Evolutionary conservation across 106 monocot species (phyloP).

Genomic region (Dendrobium huoshanense): DNA sequence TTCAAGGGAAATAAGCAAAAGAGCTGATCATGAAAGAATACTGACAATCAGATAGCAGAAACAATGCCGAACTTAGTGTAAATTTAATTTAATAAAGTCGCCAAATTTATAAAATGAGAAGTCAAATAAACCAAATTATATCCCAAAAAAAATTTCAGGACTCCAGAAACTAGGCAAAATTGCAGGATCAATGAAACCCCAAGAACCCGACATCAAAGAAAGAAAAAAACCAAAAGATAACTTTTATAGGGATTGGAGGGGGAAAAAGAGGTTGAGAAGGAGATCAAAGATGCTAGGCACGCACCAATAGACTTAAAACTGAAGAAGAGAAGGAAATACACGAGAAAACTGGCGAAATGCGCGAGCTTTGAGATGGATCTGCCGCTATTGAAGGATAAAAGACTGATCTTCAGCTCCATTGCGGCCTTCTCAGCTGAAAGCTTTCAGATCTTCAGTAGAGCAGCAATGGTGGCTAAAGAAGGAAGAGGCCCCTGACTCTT

Average conservation of each 20-base stretch:
- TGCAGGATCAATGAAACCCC: not conserved
- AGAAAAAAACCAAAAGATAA: not conserved
- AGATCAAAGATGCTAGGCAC: not conserved
- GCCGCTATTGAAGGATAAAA: not conserved
- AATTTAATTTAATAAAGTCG: not conserved
- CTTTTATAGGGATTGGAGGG: not conserved
- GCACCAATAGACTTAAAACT: not conserved
- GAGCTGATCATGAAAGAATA: not conserved
- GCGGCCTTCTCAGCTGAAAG: not conserved
- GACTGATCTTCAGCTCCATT: slow-evolving; percentile 6
- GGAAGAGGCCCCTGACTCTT: not conserved
- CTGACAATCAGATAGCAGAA: not conserved
- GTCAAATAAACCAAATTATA: not conserved
- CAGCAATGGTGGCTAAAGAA: not conserved
- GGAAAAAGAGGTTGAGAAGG: not conserved
- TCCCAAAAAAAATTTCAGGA: not conserved
- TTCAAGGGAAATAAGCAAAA: not conserved
- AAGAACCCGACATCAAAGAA: not conserved
- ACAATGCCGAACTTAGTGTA: not conserved
- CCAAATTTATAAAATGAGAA: not conserved
- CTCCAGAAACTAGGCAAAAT: not conserved
- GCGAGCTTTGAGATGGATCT: slow-evolving; percentile 7
- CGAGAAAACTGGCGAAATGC: not conserved
- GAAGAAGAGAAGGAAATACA: slow-evolving; percentile 4
- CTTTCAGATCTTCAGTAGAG: slow-evolving; percentile 1